Base-by-base conservation (phyloP, 2,329 filamentous ascomycete species). In the Colletotrichum sp. region DNA sequence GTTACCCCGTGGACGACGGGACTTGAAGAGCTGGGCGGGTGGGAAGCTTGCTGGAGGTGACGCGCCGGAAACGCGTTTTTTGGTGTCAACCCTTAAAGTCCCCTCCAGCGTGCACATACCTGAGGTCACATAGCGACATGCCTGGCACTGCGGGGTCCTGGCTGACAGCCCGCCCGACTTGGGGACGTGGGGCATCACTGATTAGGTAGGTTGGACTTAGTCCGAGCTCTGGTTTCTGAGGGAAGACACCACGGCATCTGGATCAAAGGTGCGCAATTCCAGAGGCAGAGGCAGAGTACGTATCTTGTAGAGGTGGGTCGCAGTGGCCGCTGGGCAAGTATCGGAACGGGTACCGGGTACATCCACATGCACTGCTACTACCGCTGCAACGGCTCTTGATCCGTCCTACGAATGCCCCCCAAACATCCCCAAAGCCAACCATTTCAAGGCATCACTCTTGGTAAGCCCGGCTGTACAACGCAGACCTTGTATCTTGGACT, bases 61-160 rank as follows among this genome's bases (percentile, higher is more conserved):
- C 71, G 66, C 66, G 66, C 61, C 26, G 21, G 24, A 21, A 12
- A 16, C 71, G 71, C 67, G 71, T 73, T 73, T 73, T 75, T 73
- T 48, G 62, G 69, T 62, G 72, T 62, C 24, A 16, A 62, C 24
- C 24, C 28, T 68, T 61, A 26, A 7, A 21, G n/a, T 48, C 30
- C 55, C 60, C 8, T 21, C n/a, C 43, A 52, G 43, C 43, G 43
- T 21, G 43, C 43, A 13, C n/a, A 10, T 52, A 52, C 10, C 43
- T 52, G n/a, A 52, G 43, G 43, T 38, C 36, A 18, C 36, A 38
- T 52, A 28, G 32, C 32, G n/a, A 32, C 30, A n/a, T n/a, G 66
- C 61, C 55, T 72, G 55, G 28, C 64, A 61, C 61, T 75, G 73
- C 73, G 69, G 73, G 73, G 69, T 75, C 58, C 62, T 71, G 30